Conservation (phyloP, 345 rosid species). For the Brassica carinata region DNA sequence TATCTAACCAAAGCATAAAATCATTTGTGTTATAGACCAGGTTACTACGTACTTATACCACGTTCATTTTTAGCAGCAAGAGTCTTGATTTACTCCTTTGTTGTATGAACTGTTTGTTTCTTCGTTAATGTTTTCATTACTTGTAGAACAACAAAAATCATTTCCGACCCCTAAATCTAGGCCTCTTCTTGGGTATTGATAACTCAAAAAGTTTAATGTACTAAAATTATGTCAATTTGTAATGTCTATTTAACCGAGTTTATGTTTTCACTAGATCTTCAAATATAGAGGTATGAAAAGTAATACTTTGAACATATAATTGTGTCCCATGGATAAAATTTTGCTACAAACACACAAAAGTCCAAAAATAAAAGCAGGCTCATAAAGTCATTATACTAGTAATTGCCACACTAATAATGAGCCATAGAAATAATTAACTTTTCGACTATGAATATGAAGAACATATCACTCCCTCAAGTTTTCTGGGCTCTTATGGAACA, state of each 20-base stretch:
- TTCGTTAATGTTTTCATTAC: background rate
- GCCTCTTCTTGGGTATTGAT: background rate
- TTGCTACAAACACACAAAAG: conserved; percentile 15
- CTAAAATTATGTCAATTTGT: background rate
- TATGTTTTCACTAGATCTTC: conserved; percentile 2
- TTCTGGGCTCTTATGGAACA: conserved; percentile 17
- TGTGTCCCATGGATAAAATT: conserved; percentile 20
- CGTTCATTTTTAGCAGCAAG: too few species aligned
- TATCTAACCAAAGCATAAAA: too few species aligned
- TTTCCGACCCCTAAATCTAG: background rate
- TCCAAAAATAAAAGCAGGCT: conserved; percentile 14
- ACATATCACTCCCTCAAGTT: background rate
- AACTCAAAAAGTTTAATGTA: background rate
- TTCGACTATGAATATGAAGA: background rate
- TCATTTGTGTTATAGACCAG: too few species aligned
- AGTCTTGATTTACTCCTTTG: background rate
- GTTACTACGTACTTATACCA: too few species aligned
- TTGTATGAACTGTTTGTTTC: background rate
- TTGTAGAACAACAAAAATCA: background rate
- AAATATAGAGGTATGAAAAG: conserved; percentile 1
- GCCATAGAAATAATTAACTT: conserved; percentile 1
- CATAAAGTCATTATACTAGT: background rate
- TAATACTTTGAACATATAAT: background rate
- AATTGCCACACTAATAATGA: background rate
- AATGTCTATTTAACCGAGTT: background rate